phyloP scores from a whole-genome alignment of 345 rosid genomes.

The Eutrema yunnanense region DNA sequence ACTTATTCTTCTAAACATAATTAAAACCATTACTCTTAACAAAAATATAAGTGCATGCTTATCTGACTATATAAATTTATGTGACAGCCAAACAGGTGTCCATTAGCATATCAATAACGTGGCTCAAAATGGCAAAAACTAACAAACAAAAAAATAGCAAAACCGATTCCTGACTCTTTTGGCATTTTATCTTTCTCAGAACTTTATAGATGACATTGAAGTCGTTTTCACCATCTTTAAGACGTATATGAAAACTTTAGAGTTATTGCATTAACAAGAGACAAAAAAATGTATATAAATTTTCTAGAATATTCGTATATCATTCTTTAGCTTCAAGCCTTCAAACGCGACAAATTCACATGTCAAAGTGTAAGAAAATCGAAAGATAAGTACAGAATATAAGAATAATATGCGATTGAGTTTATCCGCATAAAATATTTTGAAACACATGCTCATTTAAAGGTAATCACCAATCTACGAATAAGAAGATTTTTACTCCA shows the following conservation, averaged over 20 bases:
- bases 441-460: background rate
- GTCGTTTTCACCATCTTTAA: constrained; percentile 1
- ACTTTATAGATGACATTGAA: background rate
- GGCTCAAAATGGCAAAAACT: background rate
- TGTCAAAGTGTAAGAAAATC: background rate
- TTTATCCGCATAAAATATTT: background rate
- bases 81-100: background rate
- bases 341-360: background rate
- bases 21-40: background rate
- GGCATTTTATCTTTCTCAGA: background rate
- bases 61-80: background rate
- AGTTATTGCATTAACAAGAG: background rate
- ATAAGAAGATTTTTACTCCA: background rate
- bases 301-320: background rate
- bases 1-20: background rate
- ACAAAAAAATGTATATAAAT: background rate
- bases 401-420: background rate
- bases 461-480: background rate
- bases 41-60: background rate
- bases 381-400: background rate
- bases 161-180: background rate
- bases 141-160: background rate
- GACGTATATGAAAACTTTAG: background rate
- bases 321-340: background rate
- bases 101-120: background rate